Evolutionary conservation across 2,329 filamentous ascomycete genomes (phyloP).

Genomic region (Alternaria dauci): DNA sequence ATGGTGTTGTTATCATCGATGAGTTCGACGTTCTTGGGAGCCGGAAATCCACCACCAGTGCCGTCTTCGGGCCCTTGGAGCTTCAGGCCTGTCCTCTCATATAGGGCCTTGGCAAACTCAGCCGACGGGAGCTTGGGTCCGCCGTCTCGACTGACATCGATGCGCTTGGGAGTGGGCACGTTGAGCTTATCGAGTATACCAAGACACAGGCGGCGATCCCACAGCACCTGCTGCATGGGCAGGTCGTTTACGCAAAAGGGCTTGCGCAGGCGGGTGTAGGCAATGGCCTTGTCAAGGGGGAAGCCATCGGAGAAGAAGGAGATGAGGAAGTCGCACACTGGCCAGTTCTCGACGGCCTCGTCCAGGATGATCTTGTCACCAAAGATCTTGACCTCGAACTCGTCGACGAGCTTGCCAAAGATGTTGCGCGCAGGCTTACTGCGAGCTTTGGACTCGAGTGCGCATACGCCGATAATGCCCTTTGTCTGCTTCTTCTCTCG

Average conservation of each 20-base stretch:
- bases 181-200: conserved; percentile 86
- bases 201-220: conserved; percentile 92
- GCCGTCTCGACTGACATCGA: conserved; percentile 93
- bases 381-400: conserved; percentile 97
- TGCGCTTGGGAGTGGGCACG: conserved; percentile 84
- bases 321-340: conserved; percentile 93
- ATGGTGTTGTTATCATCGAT: conserved; percentile 90
- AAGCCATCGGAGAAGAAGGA: conserved; percentile 99
- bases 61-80: conserved; percentile 76
- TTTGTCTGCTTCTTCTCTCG: conserved; percentile 63
- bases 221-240: conserved; percentile 95
- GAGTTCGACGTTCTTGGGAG: conserved; percentile 76
- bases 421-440: conserved; percentile 98
- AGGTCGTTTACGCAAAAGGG: conserved; percentile 98
- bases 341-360: conserved; percentile 96
- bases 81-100: conserved; percentile 78
- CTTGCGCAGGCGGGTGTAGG: conserved; percentile 90
- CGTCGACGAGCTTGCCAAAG: conserved; percentile 86
- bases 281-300: conserved; percentile 94
- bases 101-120: conserved; percentile 81
- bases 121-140: conserved; percentile 80
- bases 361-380: conserved; percentile 98
- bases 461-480: conserved; percentile 88
- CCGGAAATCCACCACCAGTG: conserved; percentile 64
- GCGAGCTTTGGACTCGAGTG: conserved; percentile 91